These are phyloP conservation scores for Haplosporangium gracile DNA, from an alignment of 192 early-diverging fungal species.

Conservation along the genomic window DNA sequence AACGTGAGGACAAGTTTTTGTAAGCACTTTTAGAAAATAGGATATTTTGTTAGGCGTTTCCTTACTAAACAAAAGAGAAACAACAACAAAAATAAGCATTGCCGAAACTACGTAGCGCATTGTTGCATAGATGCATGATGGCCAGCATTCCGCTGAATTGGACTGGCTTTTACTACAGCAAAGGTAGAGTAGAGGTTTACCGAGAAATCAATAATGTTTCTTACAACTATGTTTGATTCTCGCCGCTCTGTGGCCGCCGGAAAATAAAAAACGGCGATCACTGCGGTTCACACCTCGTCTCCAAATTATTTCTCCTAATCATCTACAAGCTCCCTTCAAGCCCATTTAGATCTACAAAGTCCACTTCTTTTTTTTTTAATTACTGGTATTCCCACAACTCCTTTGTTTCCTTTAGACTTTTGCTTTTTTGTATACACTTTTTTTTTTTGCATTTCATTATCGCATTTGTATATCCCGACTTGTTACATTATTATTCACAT, in stretches of 20 bases:
- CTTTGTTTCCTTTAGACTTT: too few species aligned
- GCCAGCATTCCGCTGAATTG: neutral
- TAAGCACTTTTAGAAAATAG: neutral
- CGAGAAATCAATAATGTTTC: neutral
- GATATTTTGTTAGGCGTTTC: neutral
- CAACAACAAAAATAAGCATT: neutral
- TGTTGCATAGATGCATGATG: neutral
- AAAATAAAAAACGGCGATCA: neutral
- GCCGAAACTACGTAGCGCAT: neutral
- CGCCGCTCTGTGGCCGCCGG: too few species aligned
- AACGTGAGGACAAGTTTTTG: slow-evolving; percentile 57
- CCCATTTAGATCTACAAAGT: too few species aligned
- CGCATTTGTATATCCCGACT: neutral
- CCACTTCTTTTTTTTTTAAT: too few species aligned
- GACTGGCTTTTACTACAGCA: neutral
- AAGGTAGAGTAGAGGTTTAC: neutral
- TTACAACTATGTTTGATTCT: too few species aligned
- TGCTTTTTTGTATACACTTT: too few species aligned
- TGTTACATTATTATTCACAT: neutral
- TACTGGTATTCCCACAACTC: too few species aligned
- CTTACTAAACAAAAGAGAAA: neutral
- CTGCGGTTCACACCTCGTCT: neutral
- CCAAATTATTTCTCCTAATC: too few species aligned
- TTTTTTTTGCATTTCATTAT: too few species aligned
- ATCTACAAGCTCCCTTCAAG: too few species aligned